Conservation (phyloP, 1,139 yeast species). For the Geotrichum carabidarum region DNA sequence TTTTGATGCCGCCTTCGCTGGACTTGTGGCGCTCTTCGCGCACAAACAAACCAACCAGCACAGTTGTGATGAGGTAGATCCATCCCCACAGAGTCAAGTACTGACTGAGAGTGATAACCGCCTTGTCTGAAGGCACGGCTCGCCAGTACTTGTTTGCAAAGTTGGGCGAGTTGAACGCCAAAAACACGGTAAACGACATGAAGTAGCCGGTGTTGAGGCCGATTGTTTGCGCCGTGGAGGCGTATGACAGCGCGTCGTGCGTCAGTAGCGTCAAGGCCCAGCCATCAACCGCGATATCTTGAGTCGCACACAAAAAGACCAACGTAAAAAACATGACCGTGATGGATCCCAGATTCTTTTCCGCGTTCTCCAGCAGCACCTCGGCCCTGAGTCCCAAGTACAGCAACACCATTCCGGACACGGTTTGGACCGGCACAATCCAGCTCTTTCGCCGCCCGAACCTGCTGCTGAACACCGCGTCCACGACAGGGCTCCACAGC, state of each 20-base stretch:
- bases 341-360: slow-evolving; percentile 49
- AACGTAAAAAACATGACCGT: slow-evolving; percentile 65
- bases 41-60: slow-evolving; percentile 47
- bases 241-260: slow-evolving; percentile 76
- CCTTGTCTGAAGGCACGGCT: slow-evolving; percentile 52
- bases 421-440: slow-evolving; percentile 86
- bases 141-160: slow-evolving; percentile 84
- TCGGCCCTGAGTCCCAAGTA: slow-evolving; percentile 59
- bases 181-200: slow-evolving; percentile 79
- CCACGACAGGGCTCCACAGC: slow-evolving; percentile 94
- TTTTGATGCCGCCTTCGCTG: slow-evolving; percentile 32
- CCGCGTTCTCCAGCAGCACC: slow-evolving; percentile 51
- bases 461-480: slow-evolving; percentile 63
- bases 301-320: slow-evolving; percentile 91
- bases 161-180: slow-evolving; percentile 87
- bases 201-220: slow-evolving; percentile 94
- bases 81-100: slow-evolving; percentile 78
- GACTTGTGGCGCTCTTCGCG: slow-evolving; percentile 42
- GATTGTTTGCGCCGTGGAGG: slow-evolving; percentile 94
- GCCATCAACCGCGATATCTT: slow-evolving; percentile 97
- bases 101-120: slow-evolving; percentile 65
- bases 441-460: slow-evolving; percentile 86
- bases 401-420: slow-evolving; percentile 66
- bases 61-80: slow-evolving; percentile 63
- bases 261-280: slow-evolving; percentile 92